Conservation (phyloP, 768 basidiomycete species). For the Pulveroboletus sp. region DNA sequence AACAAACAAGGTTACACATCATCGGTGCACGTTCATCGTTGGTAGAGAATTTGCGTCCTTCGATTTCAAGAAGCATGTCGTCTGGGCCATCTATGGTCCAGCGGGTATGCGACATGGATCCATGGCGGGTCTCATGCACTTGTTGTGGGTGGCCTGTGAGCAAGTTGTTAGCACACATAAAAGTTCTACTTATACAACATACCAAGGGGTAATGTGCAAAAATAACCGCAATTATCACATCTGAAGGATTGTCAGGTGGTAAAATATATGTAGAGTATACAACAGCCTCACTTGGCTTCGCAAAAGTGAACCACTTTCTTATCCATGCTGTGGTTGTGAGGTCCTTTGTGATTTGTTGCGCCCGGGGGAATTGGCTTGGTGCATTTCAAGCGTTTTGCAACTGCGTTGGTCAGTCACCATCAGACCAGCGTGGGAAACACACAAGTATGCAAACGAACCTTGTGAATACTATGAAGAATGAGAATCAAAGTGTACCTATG, state of each 20-base stretch:
- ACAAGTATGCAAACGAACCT: constrained; percentile 30
- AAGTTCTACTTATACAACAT: background rate
- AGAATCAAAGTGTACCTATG: background rate
- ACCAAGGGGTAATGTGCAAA: constrained; percentile 58
- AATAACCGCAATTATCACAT: constrained; percentile 56
- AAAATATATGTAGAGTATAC: background rate
- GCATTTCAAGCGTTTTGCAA: constrained; percentile 51
- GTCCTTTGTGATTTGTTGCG: constrained; percentile 39
- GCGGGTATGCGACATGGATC: constrained; percentile 56
- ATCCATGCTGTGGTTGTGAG: constrained; percentile 48
- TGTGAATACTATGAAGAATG: constrained; percentile 45
- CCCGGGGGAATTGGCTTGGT: constrained; percentile 45
- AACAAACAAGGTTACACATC: constrained; percentile 61
- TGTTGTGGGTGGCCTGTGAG: constrained; percentile 52
- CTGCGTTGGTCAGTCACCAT: constrained; percentile 24
- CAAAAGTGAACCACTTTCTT: constrained; percentile 52
- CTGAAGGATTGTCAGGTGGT: constrained; percentile 23
- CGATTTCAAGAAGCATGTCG: constrained; percentile 47
- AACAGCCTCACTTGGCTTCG: constrained; percentile 38
- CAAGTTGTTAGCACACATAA: background rate
- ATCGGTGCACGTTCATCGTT: constrained; percentile 60
- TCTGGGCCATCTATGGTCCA: constrained; percentile 58
- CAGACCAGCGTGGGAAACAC: background rate
- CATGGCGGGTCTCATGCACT: constrained; percentile 62
- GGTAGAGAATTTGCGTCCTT: constrained; percentile 51